Evolutionary conservation across 2,329 filamentous ascomycete genomes (phyloP).

Genomic region (Trichoderma sp.): DNA sequence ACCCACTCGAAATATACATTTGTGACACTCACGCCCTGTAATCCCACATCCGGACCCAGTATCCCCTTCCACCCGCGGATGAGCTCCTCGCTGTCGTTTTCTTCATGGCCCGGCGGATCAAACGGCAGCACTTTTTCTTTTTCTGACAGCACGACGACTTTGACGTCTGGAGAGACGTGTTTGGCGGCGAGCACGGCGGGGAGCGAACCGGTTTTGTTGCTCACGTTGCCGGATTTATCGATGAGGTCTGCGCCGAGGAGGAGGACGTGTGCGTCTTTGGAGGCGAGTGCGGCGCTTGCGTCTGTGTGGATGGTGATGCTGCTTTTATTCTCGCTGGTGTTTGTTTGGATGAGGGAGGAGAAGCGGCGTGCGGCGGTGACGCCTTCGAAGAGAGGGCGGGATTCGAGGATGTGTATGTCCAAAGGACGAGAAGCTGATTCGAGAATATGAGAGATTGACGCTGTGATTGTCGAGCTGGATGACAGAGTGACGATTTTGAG

Average conservation of each 20-base stretch:
- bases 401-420: slow-evolving; percentile 62
- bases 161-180: slow-evolving; percentile 43
- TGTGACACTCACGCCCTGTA: slow-evolving; percentile 34
- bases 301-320: slow-evolving; percentile 55
- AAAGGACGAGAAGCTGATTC: slow-evolving; percentile 30
- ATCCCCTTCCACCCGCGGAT: slow-evolving; percentile 47
- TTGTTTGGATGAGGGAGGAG: slow-evolving; percentile 39
- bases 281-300: slow-evolving; percentile 55
- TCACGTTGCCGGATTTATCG: slow-evolving; percentile 54
- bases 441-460: slow-evolving; percentile 45
- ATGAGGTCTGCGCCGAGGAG: slow-evolving; percentile 65
- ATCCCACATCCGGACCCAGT: not conserved
- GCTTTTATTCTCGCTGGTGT: not conserved
- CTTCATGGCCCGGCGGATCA: slow-evolving; percentile 43
- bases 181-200: slow-evolving; percentile 55
- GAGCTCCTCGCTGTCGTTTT: slow-evolving; percentile 49
- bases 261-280: slow-evolving; percentile 52
- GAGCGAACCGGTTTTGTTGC: slow-evolving; percentile 65
- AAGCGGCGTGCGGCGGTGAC: slow-evolving; percentile 51
- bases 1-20: slow-evolving; percentile 64
- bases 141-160: slow-evolving; percentile 56
- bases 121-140: slow-evolving; percentile 55
- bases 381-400: slow-evolving; percentile 64
- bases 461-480: slow-evolving; percentile 58
- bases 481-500: slow-evolving; percentile 59